Evolutionary conservation across 169 alveolate species (phyloP), one percentile per base, ranked within the genome.

Genomic region (Babesia ovis): DNA sequence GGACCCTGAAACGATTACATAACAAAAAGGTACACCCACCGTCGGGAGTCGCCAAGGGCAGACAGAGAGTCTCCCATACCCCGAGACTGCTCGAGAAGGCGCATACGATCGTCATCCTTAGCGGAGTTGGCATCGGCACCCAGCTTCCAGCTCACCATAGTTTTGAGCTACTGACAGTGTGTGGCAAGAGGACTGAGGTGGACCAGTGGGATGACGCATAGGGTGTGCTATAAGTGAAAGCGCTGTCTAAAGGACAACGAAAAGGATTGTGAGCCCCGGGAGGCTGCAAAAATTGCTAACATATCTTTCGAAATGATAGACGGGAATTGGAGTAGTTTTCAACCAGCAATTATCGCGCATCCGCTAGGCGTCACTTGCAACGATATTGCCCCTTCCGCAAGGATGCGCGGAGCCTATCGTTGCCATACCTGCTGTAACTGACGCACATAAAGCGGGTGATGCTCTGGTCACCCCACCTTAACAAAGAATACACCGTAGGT

Each of bases 311-410:
- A 89, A 94, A 91, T 91, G 90, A 80, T 82, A 85, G 93, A 93
- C 97, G 96, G 96, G 93, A 94, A 95, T 95, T 94, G 98, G 98
- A 94, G 97, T 96, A 96, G 99, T 96, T 95, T 95, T 95, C 99
- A 96, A 96, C 98, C 95, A 96, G 99, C 99, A 96, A 94, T 91
- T 89, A 95, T 95, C 98, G 99, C 98, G 97, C 98, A 95, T 96
- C 99, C 98, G 99, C 98, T 94, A 93, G 94, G 98, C 99, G 99
- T 95, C 98, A 96, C 94, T 91, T 96, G 98, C 97, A 94, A 92
- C 99, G 98, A 95, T 93, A 93, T 92, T 94, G 96, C 99, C 98
- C 98, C 99, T 95, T 94, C 96, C 97, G 98, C 98, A 95, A 95
- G 95, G 97, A 95, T 95, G 85, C 57, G 23, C 53, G 27, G 43